Percentiles rank a stretch among this genome's conserved stretches.
phyloP scores from a whole-genome alignment of 2,329 filamentous ascomycete species.

The Zalaria sp. region DNA sequence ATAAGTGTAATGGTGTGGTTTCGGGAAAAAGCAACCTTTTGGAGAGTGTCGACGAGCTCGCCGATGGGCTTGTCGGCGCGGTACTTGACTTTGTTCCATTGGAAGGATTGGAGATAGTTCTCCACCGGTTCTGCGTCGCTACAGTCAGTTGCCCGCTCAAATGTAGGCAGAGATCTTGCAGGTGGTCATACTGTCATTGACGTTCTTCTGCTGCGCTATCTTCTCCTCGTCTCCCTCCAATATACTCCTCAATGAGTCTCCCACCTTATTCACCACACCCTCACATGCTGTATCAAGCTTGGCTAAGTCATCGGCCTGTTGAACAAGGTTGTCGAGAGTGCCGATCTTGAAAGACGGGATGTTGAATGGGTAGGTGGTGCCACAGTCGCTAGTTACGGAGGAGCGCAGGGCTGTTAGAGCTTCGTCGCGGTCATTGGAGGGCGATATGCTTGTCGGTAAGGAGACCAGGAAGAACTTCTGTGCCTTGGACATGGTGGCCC shows the following conservation, averaged over 20 bases:
- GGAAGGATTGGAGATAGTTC: slow-evolving; percentile 76
- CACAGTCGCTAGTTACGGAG: slow-evolving; percentile 61
- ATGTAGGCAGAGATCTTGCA: neutral
- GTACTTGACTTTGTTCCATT: slow-evolving; percentile 98
- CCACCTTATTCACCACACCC: slow-evolving; percentile 73
- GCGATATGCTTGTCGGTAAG: slow-evolving; percentile 74
- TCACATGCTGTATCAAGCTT: slow-evolving; percentile 76
- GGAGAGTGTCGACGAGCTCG: slow-evolving; percentile 74
- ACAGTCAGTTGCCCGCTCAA: slow-evolving; percentile 5
- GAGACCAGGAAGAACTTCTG: slow-evolving; percentile 79
- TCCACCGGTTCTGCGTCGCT: slow-evolving; percentile 68
- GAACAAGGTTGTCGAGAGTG: slow-evolving; percentile 83
- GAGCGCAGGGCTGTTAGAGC: slow-evolving; percentile 62
- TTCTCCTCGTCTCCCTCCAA: slow-evolving; percentile 76
- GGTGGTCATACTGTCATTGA: slow-evolving; percentile 67
- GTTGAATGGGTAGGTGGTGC: slow-evolving; percentile 59
- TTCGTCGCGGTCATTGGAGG: slow-evolving; percentile 66
- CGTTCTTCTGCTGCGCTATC: slow-evolving; percentile 74
- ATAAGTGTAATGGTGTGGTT: neutral
- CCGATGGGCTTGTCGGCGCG: slow-evolving; percentile 78
- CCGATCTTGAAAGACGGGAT: slow-evolving; percentile 97
- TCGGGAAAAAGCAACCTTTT: slow-evolving; percentile 45
- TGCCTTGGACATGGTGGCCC: slow-evolving; percentile 25
- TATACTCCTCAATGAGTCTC: slow-evolving; percentile 68
- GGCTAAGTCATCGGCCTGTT: slow-evolving; percentile 86